These are phyloP conservation scores for Alternaria incomplexa DNA, from an alignment of 2,329 filamentous ascomycete species.

Conservation along the genomic window DNA sequence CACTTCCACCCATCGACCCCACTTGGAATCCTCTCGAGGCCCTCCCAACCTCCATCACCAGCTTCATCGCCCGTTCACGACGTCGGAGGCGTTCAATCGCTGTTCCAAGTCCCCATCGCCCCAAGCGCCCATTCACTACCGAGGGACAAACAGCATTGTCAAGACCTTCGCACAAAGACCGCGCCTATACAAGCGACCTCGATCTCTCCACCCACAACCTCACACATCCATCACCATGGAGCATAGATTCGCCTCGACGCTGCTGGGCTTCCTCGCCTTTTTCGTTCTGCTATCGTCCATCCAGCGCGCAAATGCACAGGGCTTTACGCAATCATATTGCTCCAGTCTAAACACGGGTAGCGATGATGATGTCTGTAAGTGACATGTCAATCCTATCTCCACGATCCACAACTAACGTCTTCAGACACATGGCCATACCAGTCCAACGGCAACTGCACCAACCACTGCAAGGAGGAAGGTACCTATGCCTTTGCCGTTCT, in stretches of 20 bases:
- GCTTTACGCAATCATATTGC: conserved; percentile 45
- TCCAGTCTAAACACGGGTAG: conserved; percentile 53
- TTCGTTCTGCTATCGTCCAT: conserved; percentile 24
- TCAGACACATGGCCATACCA: conserved; percentile 54
- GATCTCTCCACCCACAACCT: background rate
- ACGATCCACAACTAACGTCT: conserved; percentile 8
- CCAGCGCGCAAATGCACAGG: conserved; percentile 1
- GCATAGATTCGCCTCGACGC: conserved; percentile 6
- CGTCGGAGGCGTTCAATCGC: conserved; percentile 34
- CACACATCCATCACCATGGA: conserved; percentile 21
- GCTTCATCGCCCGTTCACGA: conserved; percentile 13
- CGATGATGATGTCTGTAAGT: conserved; percentile 44
- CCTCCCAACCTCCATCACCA: background rate
- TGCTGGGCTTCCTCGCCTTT: conserved; percentile 25
- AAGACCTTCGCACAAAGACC: background rate
- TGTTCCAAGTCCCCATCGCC: conserved; percentile 16
- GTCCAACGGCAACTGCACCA: conserved; percentile 72
- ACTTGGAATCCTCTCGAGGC: background rate
- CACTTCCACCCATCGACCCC: conserved; percentile 11
- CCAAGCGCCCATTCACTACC: conserved; percentile 11
- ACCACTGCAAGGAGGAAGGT: conserved; percentile 59
- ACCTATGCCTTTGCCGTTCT: conserved; percentile 72
- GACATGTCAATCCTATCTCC: background rate
- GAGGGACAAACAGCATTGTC: background rate
- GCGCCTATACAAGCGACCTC: conserved; percentile 5